These are phyloP conservation scores for Bullera alba DNA, from an alignment of 768 basidiomycete genomes.

Conservation along the genomic window DNA sequence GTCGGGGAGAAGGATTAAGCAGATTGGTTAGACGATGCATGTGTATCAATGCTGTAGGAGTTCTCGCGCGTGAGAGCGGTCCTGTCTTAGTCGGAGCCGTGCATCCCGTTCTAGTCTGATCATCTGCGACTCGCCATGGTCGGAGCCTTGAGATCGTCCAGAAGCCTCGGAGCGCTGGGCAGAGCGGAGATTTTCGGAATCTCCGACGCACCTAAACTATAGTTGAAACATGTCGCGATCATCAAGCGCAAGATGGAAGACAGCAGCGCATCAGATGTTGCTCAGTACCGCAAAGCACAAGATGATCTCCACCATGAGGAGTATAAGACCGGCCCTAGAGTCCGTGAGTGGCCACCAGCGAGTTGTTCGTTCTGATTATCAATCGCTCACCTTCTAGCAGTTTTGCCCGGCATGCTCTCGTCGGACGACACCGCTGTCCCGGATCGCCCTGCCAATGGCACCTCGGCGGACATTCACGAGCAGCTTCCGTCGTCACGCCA, in stretches of 20 bases:
- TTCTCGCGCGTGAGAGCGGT: too few relatives aligned
- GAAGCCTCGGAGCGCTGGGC: too few relatives aligned
- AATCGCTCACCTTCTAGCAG: not conserved
- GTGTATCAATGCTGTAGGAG: too few relatives aligned
- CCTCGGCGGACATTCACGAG: not conserved
- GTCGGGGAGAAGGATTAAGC: constrained; percentile 48
- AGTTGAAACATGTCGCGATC: too few relatives aligned
- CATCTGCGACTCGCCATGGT: too few relatives aligned
- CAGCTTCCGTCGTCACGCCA: not conserved
- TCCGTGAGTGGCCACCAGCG: not conserved
- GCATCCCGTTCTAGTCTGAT: too few relatives aligned
- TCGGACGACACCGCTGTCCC: not conserved
- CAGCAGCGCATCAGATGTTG: too few relatives aligned
- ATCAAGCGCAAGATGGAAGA: too few relatives aligned
- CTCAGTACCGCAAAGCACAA: not conserved
- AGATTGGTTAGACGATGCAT: constrained; percentile 1
- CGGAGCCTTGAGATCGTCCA: too few relatives aligned
- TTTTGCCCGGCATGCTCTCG: not conserved
- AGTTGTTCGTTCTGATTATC: not conserved
- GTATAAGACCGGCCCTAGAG: not conserved
- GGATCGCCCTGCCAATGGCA: not conserved
- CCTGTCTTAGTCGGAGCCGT: too few relatives aligned
- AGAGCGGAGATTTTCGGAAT: too few relatives aligned
- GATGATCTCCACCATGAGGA: not conserved
- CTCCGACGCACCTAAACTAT: too few relatives aligned